Evolutionary conservation across 2,329 filamentous ascomycete species (phyloP), one percentile per base, ranked within the genome.

Genomic region (Colletotrichum orbiculare): DNA sequence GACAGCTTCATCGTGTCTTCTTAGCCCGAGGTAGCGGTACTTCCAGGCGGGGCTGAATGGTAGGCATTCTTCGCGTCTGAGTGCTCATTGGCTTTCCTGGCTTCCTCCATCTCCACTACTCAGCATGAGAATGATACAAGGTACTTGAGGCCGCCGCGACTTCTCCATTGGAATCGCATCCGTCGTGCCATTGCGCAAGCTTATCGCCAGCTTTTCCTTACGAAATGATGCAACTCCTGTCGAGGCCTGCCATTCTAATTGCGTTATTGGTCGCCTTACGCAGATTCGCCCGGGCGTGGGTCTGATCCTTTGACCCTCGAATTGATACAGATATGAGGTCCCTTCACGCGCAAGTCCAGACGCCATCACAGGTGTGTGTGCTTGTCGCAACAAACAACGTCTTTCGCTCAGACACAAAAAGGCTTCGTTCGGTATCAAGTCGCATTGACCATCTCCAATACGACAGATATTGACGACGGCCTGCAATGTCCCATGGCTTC

Each of bases 121-220:
- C 2, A 11, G 56, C 56, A 46, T 25, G 5, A 48, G 43, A 62
- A 66, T 38, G 41, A 39, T 56, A 54, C 33, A 17, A 45, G 53
- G 10, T 47, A 66, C 63, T 63, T 63, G 63, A 66, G 63, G 63
- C 63, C 63, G 63, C 63, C 63, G 53, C 63, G 42, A 41, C 17
- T 49, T 56, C 47, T 12, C 63, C 58, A 46, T 53, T 41, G 4
- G 7, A 11, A 37, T 52, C 41, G 25, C 25, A 25, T 25, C 25
- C 25, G 25, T 10, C 54, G 13, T 54, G 53, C 42, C 52, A 33
- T 60, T 11, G 45, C 49, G 55, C 55, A 33, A 52, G 42, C 49
- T 52, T 59, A 41, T 37, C 42, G 49, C 41, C 8, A 46, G n/a
- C 8, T 45, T 48, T 34, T n/a, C 15, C 11, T 11, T 25, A 6